A percentile compares a stretch with the other conserved stretches of the same genome.
These are phyloP conservation scores for Sporothrix protearum DNA, from an alignment of 2,329 filamentous ascomycete species.

Conservation along the genomic window DNA sequence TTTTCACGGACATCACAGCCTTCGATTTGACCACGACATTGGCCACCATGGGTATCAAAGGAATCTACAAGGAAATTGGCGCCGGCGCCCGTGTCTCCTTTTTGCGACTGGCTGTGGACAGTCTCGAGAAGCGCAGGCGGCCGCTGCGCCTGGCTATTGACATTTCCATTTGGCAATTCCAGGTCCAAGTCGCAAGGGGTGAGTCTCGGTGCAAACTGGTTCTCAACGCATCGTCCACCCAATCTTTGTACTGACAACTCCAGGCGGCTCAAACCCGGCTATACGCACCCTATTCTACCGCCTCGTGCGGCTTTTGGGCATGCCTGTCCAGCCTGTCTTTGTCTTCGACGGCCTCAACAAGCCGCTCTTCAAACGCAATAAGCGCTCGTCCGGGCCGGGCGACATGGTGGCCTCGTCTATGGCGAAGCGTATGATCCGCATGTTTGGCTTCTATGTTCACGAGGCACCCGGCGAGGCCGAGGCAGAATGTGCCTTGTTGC, in stretches of 20 bases:
- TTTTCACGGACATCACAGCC: neutral
- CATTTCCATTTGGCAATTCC: constrained; percentile 96
- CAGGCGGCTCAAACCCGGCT: constrained; percentile 82
- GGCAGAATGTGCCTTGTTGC: constrained; percentile 86
- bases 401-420: constrained; percentile 67
- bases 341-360: constrained; percentile 52
- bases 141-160: constrained; percentile 88
- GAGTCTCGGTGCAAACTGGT: constrained; percentile 15
- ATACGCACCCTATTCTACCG: constrained; percentile 91
- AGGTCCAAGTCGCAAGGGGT: constrained; percentile 78
- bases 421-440: constrained; percentile 75
- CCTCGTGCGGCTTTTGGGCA: constrained; percentile 55
- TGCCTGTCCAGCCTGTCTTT: constrained; percentile 51
- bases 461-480: constrained; percentile 93
- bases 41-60: constrained; percentile 63
- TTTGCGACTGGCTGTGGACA: constrained; percentile 74
- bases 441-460: constrained; percentile 82
- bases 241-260: constrained; percentile 20
- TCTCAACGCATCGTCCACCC: neutral
- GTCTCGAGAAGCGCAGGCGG: constrained; percentile 64
- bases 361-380: constrained; percentile 80
- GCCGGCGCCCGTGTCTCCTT: constrained; percentile 74
- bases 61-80: constrained; percentile 86
- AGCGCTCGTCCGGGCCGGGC: constrained; percentile 59
- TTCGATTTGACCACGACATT: neutral